Conservation (phyloP, 371 early-diverging fungal species). For the Mucor sp. region DNA sequence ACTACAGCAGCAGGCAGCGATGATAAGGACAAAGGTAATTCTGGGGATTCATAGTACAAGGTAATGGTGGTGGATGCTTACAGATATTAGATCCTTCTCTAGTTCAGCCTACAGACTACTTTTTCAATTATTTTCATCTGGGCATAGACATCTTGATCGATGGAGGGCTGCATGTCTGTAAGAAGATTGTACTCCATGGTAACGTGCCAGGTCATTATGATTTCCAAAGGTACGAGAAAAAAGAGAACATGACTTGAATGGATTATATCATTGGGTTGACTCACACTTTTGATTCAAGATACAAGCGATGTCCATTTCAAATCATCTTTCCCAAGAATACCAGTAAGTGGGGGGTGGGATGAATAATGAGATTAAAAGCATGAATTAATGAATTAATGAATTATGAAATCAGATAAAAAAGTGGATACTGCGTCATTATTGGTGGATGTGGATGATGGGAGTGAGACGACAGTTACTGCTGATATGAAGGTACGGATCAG, state of each 20-base stretch:
- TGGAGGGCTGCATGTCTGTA: constrained; percentile 66
- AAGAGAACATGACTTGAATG: background rate
- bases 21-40: constrained; percentile 39
- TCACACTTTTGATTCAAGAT: constrained; percentile 25
- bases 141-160: constrained; percentile 80
- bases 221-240: constrained; percentile 69
- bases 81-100: constrained; percentile 8
- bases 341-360: constrained; percentile 16
- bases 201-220: constrained; percentile 77
- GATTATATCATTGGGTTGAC: background rate
- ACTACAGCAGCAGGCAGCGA: constrained; percentile 12
- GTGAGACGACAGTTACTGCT: constrained; percentile 35
- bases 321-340: constrained; percentile 39
- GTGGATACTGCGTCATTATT: constrained; percentile 19
- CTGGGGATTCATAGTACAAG: background rate
- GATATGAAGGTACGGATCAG: constrained; percentile 46
- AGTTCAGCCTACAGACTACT: constrained; percentile 59
- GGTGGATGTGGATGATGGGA: constrained; percentile 41
- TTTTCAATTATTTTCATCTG: constrained; percentile 71
- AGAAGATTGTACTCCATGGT: constrained; percentile 76
- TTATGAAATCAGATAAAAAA: constrained; percentile 1
- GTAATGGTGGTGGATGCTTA: background rate
- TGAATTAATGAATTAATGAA: background rate
- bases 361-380: background rate
- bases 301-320: constrained; percentile 60